A percentile compares a stretch with the other conserved stretches of the same genome.
These are phyloP conservation scores for Ministeria vibrans DNA, from an alignment of 78 protist genomes.

Conservation along the genomic window DNA sequence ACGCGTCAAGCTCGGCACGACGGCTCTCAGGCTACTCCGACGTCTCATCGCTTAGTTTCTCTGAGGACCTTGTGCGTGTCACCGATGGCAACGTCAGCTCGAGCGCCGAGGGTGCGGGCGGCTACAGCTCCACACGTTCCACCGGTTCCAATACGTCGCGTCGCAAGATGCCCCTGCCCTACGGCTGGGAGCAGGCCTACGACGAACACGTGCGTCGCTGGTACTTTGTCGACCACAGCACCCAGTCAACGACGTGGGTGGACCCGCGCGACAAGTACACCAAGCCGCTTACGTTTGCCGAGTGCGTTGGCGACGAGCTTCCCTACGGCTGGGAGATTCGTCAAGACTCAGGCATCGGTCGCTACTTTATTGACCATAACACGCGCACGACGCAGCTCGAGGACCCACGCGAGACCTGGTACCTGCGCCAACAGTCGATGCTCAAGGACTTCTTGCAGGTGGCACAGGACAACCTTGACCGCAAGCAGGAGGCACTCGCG, in stretches of 20 bases:
- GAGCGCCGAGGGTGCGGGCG: too few relatives aligned
- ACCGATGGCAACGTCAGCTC: too few relatives aligned
- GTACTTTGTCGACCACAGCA: constrained; percentile 1
- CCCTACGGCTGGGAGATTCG: constrained; percentile 2
- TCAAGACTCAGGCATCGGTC: neutral
- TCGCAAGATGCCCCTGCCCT: too few relatives aligned
- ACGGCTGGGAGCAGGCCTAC: neutral
- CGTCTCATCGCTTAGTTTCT: too few relatives aligned
- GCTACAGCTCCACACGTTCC: too few relatives aligned
- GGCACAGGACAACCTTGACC: neutral
- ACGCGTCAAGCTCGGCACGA: too few relatives aligned
- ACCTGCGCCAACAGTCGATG: neutral
- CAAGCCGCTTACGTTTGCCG: neutral
- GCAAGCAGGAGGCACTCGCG: neutral
- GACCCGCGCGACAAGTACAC: neutral
- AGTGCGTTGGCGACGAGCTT: constrained; percentile 15
- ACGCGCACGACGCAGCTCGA: constrained; percentile 18
- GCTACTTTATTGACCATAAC: neutral
- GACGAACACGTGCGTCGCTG: neutral
- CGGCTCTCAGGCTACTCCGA: too few relatives aligned
- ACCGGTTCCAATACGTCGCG: too few relatives aligned
- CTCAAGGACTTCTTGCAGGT: neutral
- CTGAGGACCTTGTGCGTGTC: too few relatives aligned
- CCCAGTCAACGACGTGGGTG: neutral
- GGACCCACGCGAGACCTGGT: neutral